Evolutionary conservation across 495 filamentous ascomycete genomes (phyloP).

Genomic region (Bryoglossum gracile): DNA sequence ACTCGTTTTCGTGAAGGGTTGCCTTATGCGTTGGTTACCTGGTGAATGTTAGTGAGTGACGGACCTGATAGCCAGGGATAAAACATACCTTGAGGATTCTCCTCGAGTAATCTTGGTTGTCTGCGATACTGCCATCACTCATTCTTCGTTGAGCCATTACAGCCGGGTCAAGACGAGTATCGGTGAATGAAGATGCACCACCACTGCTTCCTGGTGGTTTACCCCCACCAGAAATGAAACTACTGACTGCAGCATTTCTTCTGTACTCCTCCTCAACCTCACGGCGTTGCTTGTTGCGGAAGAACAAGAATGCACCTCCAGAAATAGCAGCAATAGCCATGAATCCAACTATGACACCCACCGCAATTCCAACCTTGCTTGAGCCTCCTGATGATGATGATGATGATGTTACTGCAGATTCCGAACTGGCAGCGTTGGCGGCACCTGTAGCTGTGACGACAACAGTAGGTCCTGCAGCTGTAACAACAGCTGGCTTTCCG

Average conservation of each 20-base stretch:
- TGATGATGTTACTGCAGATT: conserved; percentile 3
- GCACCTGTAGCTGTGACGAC: conserved; percentile 24
- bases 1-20: conserved; percentile 27
- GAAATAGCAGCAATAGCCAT: conserved; percentile 58
- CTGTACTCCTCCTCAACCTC: conserved; percentile 74
- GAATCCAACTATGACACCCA: conserved; percentile 80
- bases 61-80: neutral
- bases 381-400: conserved; percentile 32
- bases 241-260: conserved; percentile 61
- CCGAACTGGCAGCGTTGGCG: no score
- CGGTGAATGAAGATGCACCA: conserved; percentile 56
- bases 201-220: conserved; percentile 48
- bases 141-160: conserved; percentile 85
- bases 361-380: conserved; percentile 73
- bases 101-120: conserved; percentile 95
- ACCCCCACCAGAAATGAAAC: conserved; percentile 49
- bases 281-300: conserved; percentile 65
- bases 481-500: conserved; percentile 17
- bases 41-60: conserved; percentile 11
- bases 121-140: conserved; percentile 95
- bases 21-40: conserved; percentile 53
- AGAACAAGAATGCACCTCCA: conserved; percentile 65
- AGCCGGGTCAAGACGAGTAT: conserved; percentile 82
- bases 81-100: conserved; percentile 80
- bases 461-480: conserved; percentile 29